phyloP scores from a whole-genome alignment of 257 asterid genomes.

The Solanum ossicruentum region DNA sequence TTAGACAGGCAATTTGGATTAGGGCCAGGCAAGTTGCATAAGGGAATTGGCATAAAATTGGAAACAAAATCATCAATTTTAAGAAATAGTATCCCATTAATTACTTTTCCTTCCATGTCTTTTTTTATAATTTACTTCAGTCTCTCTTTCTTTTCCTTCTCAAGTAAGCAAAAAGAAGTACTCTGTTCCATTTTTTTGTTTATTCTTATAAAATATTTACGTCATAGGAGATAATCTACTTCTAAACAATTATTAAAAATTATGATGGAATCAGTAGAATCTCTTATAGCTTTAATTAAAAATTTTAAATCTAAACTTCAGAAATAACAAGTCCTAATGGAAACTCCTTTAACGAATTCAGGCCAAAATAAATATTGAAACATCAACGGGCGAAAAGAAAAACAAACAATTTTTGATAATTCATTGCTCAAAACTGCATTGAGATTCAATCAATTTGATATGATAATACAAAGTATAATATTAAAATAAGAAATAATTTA shows the following conservation, averaged over 20 bases:
- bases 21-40: background rate
- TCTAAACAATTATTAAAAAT: background rate
- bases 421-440: background rate
- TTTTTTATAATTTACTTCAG: background rate
- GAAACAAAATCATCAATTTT: background rate
- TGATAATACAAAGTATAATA: too few relatives aligned
- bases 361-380: background rate
- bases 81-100: background rate
- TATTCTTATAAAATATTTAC: background rate
- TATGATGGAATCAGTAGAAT: background rate
- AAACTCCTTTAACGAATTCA: too few relatives aligned
- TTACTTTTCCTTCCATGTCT: background rate
- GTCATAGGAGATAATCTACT: background rate
- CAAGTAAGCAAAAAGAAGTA: background rate
- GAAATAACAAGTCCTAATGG: background rate
- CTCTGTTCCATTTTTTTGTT: background rate
- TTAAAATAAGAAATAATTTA: too few relatives aligned
- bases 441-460: background rate
- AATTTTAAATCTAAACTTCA: background rate
- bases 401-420: background rate
- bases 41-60: background rate
- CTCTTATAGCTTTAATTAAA: background rate
- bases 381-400: background rate
- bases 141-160: background rate
- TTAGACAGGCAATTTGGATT: background rate